Conservation (phyloP, 2,329 filamentous ascomycete genomes). For the Aspergillus pseudonomiae region DNA sequence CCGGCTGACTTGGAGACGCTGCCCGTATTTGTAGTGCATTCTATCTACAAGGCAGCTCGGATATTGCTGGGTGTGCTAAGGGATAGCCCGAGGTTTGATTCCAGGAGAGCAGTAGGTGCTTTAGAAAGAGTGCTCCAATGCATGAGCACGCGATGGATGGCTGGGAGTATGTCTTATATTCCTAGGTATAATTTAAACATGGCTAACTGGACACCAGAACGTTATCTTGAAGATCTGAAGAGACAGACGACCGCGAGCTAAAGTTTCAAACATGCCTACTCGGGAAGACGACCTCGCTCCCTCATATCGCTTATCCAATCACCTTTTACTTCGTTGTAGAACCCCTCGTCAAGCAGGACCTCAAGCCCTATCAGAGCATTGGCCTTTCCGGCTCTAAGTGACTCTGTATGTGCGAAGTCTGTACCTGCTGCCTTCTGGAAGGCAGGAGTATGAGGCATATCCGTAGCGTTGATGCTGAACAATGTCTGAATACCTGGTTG, state of each 20-base stretch:
- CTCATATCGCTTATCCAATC: background rate
- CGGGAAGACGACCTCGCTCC: background rate
- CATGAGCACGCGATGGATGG: background rate
- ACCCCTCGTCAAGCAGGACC: slow-evolving; percentile 3
- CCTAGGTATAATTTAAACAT: no score
- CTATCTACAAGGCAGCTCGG: slow-evolving; percentile 1
- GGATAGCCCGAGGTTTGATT: background rate
- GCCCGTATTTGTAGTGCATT: background rate
- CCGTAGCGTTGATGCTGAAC: background rate
- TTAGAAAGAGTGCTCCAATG: background rate
- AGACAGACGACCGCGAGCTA: background rate
- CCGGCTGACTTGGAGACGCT: background rate
- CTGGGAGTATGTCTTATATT: background rate
- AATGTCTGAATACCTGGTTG: background rate
- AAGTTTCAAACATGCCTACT: background rate
- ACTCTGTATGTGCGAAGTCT: background rate
- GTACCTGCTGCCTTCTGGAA: background rate
- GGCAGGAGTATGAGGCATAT: background rate
- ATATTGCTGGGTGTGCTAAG: background rate
- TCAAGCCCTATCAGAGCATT: background rate
- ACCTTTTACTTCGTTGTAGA: background rate
- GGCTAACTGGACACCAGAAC: background rate
- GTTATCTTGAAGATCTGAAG: background rate
- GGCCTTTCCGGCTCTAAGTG: background rate
- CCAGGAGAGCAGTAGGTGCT: background rate